These are phyloP conservation scores for Apiospora pterosperma DNA, from an alignment of 2,329 filamentous ascomycete species.

Conservation along the genomic window DNA sequence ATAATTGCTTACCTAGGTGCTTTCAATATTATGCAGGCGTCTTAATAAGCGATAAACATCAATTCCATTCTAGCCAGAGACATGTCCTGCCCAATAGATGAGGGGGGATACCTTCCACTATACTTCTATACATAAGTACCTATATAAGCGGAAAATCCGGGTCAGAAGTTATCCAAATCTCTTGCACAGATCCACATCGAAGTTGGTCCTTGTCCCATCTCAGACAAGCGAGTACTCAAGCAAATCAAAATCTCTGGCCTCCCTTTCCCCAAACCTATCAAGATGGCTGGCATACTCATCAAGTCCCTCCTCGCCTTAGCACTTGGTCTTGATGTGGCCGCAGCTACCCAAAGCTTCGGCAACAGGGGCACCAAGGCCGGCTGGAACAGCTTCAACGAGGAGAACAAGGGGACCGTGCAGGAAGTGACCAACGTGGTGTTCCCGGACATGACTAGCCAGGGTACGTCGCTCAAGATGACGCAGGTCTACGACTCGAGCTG, in stretches of 20 bases:
- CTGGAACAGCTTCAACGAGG: conserved; percentile 36
- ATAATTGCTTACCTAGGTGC: neutral
- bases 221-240: neutral
- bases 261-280: neutral
- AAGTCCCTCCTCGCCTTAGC: conserved; percentile 7
- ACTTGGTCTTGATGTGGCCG: conserved; percentile 18
- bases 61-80: neutral
- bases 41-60: neutral
- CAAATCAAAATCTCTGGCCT: neutral
- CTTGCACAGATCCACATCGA: neutral
- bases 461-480: conserved; percentile 40
- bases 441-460: conserved; percentile 19
- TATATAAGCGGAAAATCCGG: neutral
- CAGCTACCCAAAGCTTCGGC: conserved; percentile 36
- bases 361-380: conserved; percentile 38
- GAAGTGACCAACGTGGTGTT: conserved; percentile 38
- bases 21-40: neutral
- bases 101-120: neutral
- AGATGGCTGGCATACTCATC: neutral
- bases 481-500: conserved; percentile 39
- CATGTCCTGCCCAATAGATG: neutral
- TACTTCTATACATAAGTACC: neutral
- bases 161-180: neutral
- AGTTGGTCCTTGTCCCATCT: too few relatives aligned
- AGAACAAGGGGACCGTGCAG: conserved; percentile 38